phyloP scores from a whole-genome alignment of 2,329 filamentous ascomycete genomes.

The Botrytis galanthina region DNA sequence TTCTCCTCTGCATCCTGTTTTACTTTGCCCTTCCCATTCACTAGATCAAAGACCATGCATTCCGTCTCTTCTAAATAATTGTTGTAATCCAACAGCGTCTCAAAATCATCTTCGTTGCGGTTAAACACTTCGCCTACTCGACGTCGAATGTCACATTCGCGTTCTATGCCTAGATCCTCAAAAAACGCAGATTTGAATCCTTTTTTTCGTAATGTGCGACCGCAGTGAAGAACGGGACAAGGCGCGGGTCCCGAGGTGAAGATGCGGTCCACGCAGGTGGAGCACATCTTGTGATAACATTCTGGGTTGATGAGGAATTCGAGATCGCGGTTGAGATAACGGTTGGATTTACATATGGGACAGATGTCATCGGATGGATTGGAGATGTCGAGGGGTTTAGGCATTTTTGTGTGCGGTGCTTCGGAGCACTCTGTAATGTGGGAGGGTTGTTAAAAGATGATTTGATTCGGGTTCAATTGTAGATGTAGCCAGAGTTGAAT shows the following conservation, averaged over 20 bases:
- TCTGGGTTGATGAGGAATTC: slow-evolving; percentile 95
- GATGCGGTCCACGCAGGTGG: slow-evolving; percentile 89
- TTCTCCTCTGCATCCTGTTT: slow-evolving; percentile 46
- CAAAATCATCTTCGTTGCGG: slow-evolving; percentile 86
- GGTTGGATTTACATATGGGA: slow-evolving; percentile 94
- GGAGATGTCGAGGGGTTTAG: slow-evolving; percentile 20
- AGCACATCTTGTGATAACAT: slow-evolving; percentile 99
- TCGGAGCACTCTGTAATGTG: neutral
- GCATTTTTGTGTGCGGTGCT: neutral
- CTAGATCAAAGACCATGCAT: slow-evolving; percentile 83
- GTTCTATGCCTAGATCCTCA: slow-evolving; percentile 80
- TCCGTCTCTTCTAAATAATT: slow-evolving; percentile 94
- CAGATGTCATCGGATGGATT: slow-evolving; percentile 65
- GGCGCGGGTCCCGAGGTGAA: slow-evolving; percentile 89
- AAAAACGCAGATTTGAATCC: slow-evolving; percentile 89
- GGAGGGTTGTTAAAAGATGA: slow-evolving; percentile 18
- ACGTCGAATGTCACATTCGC: slow-evolving; percentile 87
- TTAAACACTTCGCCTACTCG: slow-evolving; percentile 82
- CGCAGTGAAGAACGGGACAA: slow-evolving; percentile 87
- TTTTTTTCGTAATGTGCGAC: slow-evolving; percentile 78
- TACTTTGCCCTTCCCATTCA: slow-evolving; percentile 64
- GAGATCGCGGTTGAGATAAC: slow-evolving; percentile 93
- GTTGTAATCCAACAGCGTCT: slow-evolving; percentile 79
- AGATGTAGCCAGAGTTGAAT: neutral
- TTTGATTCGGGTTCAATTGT: slow-evolving; percentile 19